Evolutionary conservation across 78 protist genomes (phyloP).

Genomic region (Dictyostelium firmibasis): DNA sequence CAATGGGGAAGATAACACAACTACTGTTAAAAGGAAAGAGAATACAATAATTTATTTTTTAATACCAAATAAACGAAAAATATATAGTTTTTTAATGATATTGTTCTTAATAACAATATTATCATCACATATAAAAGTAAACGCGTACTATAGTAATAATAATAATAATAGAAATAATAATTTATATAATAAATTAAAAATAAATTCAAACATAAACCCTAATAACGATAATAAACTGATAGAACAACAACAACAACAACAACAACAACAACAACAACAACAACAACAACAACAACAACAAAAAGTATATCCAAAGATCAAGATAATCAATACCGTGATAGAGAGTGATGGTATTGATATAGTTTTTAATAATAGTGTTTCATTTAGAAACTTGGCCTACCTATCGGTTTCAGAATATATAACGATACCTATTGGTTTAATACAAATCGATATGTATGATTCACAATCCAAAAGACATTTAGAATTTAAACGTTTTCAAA

Average conservation of each 20-base stretch:
- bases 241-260: not conserved
- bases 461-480: not conserved
- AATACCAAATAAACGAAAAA: not conserved
- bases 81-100: not conserved
- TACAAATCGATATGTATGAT: not conserved
- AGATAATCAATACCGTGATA: conserved; percentile 26
- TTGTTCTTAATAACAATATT: not conserved
- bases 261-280: too few relatives aligned
- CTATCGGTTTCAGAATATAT: conserved; percentile 58
- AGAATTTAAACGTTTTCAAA: not conserved
- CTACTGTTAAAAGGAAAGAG: not conserved
- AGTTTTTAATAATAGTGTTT: conserved; percentile 23
- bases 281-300: not conserved
- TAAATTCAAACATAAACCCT: too few relatives aligned
- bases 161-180: not conserved
- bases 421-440: conserved; percentile 24
- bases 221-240: not conserved
- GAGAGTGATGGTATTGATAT: conserved; percentile 34
- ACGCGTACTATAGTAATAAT: not conserved
- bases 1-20: not conserved
- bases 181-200: too few relatives aligned
- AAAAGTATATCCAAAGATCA: conserved; percentile 1
- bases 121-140: not conserved
- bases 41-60: not conserved
- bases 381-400: not conserved